Conservation (phyloP, 139 green algal genomes). For the Micractinium sp. region DNA sequence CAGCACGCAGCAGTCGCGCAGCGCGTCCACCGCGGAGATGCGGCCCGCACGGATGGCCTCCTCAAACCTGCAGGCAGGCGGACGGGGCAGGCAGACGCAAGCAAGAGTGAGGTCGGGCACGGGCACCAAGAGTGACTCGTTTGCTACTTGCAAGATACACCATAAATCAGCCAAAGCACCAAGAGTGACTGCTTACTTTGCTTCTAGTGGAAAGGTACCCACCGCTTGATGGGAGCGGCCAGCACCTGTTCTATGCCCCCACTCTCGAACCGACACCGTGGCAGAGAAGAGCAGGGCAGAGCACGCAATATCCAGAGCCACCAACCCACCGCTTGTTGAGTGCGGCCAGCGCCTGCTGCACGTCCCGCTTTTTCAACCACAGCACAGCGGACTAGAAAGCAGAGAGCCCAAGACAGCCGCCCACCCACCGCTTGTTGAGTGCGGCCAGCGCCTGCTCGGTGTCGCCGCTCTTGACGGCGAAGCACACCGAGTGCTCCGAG, state of each 20-base stretch:
- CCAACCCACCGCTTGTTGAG: constrained; percentile 55
- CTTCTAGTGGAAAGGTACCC: too few relatives aligned
- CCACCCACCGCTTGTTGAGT: constrained; percentile 52
- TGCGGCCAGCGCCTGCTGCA: constrained; percentile 44
- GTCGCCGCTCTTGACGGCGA: constrained; percentile 85
- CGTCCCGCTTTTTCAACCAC: constrained; percentile 84
- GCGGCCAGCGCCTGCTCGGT: constrained; percentile 48
- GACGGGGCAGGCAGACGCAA: background rate
- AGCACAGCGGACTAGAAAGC: too few relatives aligned
- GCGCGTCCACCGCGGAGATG: constrained; percentile 76
- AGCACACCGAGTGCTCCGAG: constrained; percentile 97
- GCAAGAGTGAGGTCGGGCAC: background rate
- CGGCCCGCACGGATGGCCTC: constrained; percentile 75
- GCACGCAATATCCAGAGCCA: too few relatives aligned
- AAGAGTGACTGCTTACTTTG: too few relatives aligned
- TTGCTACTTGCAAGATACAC: too few relatives aligned
- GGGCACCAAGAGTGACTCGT: too few relatives aligned
- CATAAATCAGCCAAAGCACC: too few relatives aligned
- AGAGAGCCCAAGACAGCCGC: too few relatives aligned
- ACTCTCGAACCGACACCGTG: constrained; percentile 95
- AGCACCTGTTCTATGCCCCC: constrained; percentile 55
- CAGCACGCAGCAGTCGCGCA: constrained; percentile 90
- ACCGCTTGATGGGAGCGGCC: constrained; percentile 45
- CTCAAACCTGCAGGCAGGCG: constrained; percentile 62
- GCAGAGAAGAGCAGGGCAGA: too few relatives aligned